These are phyloP conservation scores for Verticillium nubilum DNA, from an alignment of 2,329 filamentous ascomycete species.

Conservation along the genomic window DNA sequence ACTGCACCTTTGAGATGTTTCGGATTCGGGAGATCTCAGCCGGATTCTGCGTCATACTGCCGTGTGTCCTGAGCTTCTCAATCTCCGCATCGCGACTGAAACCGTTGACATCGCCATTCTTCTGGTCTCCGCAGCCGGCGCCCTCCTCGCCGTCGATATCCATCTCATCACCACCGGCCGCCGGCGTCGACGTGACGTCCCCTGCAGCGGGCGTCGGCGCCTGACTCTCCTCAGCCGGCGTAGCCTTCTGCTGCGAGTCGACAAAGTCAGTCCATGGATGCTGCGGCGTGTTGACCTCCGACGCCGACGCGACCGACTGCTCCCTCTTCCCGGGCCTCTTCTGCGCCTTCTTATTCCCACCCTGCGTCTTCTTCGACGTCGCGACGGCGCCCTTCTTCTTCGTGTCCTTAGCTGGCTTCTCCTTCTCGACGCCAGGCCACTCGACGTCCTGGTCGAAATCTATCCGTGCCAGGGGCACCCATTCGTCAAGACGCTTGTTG, in stretches of 20 bases:
- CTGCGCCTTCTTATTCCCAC: conserved; percentile 48
- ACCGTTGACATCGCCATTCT: conserved; percentile 37
- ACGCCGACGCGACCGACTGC: conserved; percentile 45
- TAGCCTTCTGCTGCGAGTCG: conserved; percentile 43
- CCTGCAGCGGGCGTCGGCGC: conserved; percentile 36
- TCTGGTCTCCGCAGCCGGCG: conserved; percentile 29
- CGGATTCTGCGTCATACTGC: conserved; percentile 98
- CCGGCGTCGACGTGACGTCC: conserved; percentile 39
- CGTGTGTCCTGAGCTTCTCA: conserved; percentile 87
- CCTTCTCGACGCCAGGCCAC: conserved; percentile 89
- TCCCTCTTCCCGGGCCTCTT: conserved; percentile 51
- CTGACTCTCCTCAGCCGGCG: conserved; percentile 37
- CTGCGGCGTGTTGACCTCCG: conserved; percentile 48
- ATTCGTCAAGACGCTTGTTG: conserved; percentile 83
- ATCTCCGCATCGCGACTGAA: conserved; percentile 88
- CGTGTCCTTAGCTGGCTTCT: conserved; percentile 68
- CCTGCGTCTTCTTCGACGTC: conserved; percentile 46
- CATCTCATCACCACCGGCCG: conserved; percentile 41
- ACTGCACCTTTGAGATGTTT: conserved; percentile 90
- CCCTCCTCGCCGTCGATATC: conserved; percentile 47
- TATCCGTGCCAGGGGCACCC: conserved; percentile 77
- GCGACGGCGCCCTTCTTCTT: conserved; percentile 62
- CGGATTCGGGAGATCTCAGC: conserved; percentile 93
- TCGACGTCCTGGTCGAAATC: conserved; percentile 89
- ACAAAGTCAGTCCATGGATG: conserved; percentile 49